Evolutionary conservation across 176 grass and related monocot species (phyloP), one percentile per base, ranked within the genome.

Genomic region (Pontederia paniculata): DNA sequence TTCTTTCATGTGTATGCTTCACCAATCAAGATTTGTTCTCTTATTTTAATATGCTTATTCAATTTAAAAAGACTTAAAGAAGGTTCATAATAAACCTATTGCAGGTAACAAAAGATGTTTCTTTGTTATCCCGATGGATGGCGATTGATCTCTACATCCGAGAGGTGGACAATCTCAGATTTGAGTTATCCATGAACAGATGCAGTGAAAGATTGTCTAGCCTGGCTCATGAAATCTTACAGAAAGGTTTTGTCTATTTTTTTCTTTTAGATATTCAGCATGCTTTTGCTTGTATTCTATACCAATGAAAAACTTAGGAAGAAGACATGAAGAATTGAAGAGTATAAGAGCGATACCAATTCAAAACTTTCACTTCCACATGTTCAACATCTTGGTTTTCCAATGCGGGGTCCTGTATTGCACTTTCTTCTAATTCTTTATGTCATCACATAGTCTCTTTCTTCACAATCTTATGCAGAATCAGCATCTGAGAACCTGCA

Each of bases 41-140:
- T 4, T 19, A 48, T 37, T 71, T 2, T 45, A 3, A 42, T 50
- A 68, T 19, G 21, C 47, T 67, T 16, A 15, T 28, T 21, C 12
- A 31, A 50, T 42, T 45, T 50, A 55, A 14, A 17, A 76, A 74
- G 31, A 14, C 45, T 57, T 17, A 63, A 37, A 37, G 28, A 59
- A 50, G 2, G 17, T 69, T 53, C 48, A 66, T 12, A 50, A 17
- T 61, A 62, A 60, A 70, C 18, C 49, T 45, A 20, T 28, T 52
- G 58, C 71, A 96, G 90, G 90, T 96, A 15, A 96, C 90, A 21
- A 80, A 70, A 77, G 82, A 89, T 71, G 85, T 96, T 63, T 89
- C 90, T 16, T 66, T 89, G 64, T 62, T 96, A 69, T 89, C 85
- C 23, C 82, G 72, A 51, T 96, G 90, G 90, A 96, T 96, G 90